These are phyloP conservation scores for Didymosphaeria variabile DNA, from an alignment of 2,329 filamentous ascomycete species.

Conservation along the genomic window DNA sequence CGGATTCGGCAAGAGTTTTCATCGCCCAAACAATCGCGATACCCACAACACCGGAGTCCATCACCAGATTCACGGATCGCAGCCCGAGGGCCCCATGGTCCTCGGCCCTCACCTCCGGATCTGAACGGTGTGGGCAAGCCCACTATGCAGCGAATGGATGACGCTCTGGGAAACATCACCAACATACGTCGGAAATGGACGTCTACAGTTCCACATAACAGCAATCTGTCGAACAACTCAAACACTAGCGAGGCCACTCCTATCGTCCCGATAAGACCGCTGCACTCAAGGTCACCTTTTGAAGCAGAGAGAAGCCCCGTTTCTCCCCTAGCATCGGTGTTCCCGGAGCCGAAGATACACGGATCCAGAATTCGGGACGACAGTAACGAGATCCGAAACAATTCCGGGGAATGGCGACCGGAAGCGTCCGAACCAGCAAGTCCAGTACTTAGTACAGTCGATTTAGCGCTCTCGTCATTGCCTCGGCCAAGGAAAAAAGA, in stretches of 20 bases:
- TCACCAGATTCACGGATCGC: constrained; percentile 11
- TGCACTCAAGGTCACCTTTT: not conserved
- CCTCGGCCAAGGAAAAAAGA: not conserved
- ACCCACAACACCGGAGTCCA: not conserved
- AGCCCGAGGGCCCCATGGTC: constrained; percentile 1
- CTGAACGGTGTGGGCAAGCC: not conserved
- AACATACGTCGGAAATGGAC: not conserved
- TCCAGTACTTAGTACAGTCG: not conserved
- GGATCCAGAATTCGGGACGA: no score
- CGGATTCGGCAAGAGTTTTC: constrained; percentile 6
- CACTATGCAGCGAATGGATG: no score
- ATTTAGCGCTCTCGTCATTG: not conserved
- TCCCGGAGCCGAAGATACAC: not conserved
- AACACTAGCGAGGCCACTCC: no score
- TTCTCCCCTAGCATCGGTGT: not conserved
- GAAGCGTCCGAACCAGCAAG: not conserved
- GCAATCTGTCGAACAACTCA: no score
- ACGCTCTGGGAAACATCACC: not conserved
- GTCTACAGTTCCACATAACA: no score
- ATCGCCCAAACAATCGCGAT: not conserved
- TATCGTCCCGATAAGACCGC: no score
- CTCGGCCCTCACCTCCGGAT: constrained; percentile 6
- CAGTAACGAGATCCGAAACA: no score
- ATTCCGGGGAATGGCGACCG: not conserved
- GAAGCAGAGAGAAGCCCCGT: not conserved